Conservation (phyloP, 2,329 filamentous ascomycete genomes). For the Aureobasidium sp. region DNA sequence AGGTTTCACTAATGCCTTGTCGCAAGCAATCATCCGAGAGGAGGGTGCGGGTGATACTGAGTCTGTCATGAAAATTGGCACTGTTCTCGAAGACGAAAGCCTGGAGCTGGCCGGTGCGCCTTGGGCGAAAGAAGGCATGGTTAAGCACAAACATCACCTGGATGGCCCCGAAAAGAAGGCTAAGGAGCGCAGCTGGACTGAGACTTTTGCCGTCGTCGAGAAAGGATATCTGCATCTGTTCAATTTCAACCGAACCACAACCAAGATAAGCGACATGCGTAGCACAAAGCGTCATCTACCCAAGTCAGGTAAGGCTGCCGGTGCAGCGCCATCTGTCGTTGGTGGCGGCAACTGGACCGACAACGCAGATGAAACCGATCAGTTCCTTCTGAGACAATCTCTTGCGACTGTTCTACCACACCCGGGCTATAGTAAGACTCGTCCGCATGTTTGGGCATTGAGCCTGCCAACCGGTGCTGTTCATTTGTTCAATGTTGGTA, state of each 20-base stretch:
- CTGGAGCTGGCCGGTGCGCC: constrained; percentile 89
- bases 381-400: constrained; percentile 82
- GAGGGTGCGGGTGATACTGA: constrained; percentile 43
- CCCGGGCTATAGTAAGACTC: constrained; percentile 83
- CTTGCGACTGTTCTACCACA: constrained; percentile 84
- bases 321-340: constrained; percentile 58
- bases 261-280: constrained; percentile 36
- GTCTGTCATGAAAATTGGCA: constrained; percentile 22
- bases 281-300: constrained; percentile 8
- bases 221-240: constrained; percentile 92
- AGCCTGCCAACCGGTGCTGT: constrained; percentile 89
- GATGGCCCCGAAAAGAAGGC: constrained; percentile 86
- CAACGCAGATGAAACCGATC: constrained; percentile 82
- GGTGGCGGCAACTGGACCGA: constrained; percentile 98
- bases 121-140: constrained; percentile 94
- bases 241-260: constrained; percentile 70
- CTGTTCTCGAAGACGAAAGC: constrained; percentile 80
- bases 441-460: constrained; percentile 90
- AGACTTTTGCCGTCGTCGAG: constrained; percentile 93
- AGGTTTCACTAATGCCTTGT: constrained; percentile 92
- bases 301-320: constrained; percentile 25
- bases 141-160: constrained; percentile 94
- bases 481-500: constrained; percentile 96
- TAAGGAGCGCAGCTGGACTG: constrained; percentile 89
- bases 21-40: constrained; percentile 92